These are phyloP conservation scores for Kalmusia sp. DNA, from an alignment of 2,329 filamentous ascomycete genomes.

Conservation along the genomic window DNA sequence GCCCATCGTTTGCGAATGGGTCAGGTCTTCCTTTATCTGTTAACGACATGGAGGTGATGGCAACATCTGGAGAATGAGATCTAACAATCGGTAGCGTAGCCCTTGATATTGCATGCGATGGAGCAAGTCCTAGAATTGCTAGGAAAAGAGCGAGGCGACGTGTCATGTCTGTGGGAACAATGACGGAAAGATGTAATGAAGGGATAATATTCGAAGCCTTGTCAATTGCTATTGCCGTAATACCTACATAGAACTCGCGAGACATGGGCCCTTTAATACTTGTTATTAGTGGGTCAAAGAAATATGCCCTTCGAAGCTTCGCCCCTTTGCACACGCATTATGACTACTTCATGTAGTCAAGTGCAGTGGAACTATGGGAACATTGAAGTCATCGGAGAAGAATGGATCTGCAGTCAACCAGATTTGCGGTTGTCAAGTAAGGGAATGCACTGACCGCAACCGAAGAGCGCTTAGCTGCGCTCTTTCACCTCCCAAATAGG, in stretches of 20 bases:
- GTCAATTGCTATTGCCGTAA: background rate
- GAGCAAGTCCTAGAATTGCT: background rate
- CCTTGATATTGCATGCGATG: slow-evolving; percentile 4
- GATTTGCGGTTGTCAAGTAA: too few species aligned
- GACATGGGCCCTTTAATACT: too few species aligned
- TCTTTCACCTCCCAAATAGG: slow-evolving; percentile 24
- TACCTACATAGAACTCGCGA: too few species aligned
- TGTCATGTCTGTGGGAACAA: background rate
- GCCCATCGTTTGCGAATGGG: slow-evolving; percentile 26
- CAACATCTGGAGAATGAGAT: slow-evolving; percentile 18
- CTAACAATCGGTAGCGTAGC: slow-evolving; percentile 21
- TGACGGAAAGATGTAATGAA: too few species aligned
- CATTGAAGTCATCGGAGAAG: too few species aligned
- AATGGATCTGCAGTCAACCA: too few species aligned
- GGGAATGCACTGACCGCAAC: slow-evolving; percentile 1
- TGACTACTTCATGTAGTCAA: slow-evolving; percentile 13
- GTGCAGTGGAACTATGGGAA: too few species aligned
- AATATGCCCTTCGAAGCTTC: too few species aligned
- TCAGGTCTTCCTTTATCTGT: slow-evolving; percentile 28
- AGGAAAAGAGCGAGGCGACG: background rate
- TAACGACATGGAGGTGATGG: slow-evolving; percentile 18
- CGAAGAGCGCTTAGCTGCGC: slow-evolving; percentile 21
- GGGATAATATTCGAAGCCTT: too few species aligned
- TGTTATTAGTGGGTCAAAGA: too few species aligned
- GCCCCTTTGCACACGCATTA: slow-evolving; percentile 5